Conservation (phyloP, 768 basidiomycete species). For the Epithele typhae region DNA sequence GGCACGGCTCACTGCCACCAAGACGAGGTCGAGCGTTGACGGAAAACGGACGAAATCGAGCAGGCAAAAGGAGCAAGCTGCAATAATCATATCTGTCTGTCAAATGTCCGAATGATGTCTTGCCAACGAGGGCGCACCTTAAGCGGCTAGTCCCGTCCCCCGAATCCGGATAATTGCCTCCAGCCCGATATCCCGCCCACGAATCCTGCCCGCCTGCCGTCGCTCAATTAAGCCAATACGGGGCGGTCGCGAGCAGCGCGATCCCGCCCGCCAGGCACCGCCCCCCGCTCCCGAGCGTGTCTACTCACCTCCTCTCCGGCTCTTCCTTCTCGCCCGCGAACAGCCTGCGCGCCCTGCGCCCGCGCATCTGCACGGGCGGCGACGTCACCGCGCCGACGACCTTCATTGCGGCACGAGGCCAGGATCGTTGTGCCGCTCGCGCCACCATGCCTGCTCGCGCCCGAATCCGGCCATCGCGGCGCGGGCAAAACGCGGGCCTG, state of each 20-base stretch:
- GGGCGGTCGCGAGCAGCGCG: constrained; percentile 10
- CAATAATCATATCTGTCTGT: constrained; percentile 18
- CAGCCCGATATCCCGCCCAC: neutral
- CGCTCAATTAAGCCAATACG: constrained; percentile 20
- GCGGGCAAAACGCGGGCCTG: no score
- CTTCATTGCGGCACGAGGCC: constrained; percentile 18
- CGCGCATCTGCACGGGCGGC: no score
- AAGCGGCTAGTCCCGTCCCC: neutral
- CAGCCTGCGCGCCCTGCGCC: neutral
- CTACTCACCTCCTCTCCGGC: constrained; percentile 15
- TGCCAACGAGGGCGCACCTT: constrained; percentile 17
- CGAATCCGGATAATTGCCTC: constrained; percentile 8
- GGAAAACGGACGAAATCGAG: constrained; percentile 5
- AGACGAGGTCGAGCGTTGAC: constrained; percentile 8
- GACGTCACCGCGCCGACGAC: no score
- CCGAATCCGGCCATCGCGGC: no score
- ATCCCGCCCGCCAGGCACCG: constrained; percentile 10
- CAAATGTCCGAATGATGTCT: constrained; percentile 20
- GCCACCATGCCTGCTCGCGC: constrained; percentile 7
- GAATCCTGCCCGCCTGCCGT: constrained; percentile 2
- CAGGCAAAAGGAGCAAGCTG: constrained; percentile 19
- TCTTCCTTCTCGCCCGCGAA: constrained; percentile 4
- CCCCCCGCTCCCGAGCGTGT: no score
- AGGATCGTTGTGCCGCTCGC: constrained; percentile 20
- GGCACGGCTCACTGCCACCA: constrained; percentile 25